Percentiles rank a stretch among this genome's conserved stretches.
These are phyloP conservation scores for Friedmanniomyces endolithicus DNA, from an alignment of 495 filamentous ascomycete genomes.

Conservation along the genomic window DNA sequence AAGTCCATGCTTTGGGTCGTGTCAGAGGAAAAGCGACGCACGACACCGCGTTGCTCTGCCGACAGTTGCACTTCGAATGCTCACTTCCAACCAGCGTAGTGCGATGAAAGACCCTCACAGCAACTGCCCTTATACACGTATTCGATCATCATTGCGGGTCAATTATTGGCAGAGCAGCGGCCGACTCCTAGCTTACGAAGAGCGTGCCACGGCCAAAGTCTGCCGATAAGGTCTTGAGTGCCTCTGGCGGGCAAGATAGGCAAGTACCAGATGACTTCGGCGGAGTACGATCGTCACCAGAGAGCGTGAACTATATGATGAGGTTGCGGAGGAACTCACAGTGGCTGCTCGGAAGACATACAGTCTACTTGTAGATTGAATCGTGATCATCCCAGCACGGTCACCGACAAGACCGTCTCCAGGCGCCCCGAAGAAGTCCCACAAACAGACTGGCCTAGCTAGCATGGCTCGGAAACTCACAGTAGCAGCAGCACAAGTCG, in stretches of 20 bases:
- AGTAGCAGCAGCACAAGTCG: constrained; percentile 19
- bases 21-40: too few species aligned
- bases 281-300: background rate
- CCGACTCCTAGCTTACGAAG: too few species aligned
- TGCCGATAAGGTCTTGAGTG: background rate
- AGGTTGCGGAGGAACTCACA: too few species aligned
- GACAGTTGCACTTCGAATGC: background rate
- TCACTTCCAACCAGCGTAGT: too few species aligned
- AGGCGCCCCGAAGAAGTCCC: too few species aligned
- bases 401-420: too few species aligned
- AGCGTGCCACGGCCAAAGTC: background rate
- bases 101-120: too few species aligned
- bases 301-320: background rate
- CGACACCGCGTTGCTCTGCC: background rate
- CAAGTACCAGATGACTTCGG: background rate
- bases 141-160: too few species aligned
- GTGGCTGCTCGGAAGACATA: too few species aligned
- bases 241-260: background rate
- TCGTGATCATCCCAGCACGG: too few species aligned
- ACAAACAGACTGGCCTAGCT: background rate
- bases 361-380: too few species aligned
- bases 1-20: constrained; percentile 13
- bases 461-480: constrained; percentile 15
- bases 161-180: too few species aligned
- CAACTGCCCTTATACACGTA: background rate